A percentile compares a stretch with the other conserved stretches of the same genome.
phyloP scores from a whole-genome alignment of 768 basidiomycete genomes.

The Tricholoma matsutake region DNA sequence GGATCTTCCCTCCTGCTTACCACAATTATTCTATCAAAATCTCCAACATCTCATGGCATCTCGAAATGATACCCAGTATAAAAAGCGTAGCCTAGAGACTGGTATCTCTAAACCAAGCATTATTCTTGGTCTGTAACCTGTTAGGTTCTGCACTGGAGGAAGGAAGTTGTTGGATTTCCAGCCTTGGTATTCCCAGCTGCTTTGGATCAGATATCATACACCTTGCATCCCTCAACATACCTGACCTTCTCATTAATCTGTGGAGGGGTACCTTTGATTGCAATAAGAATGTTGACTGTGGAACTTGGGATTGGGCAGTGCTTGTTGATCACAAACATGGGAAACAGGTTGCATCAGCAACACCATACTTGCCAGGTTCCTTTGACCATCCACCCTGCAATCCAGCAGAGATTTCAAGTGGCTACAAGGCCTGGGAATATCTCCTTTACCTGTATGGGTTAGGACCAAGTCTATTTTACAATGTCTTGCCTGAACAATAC shows the following conservation, averaged over 20 bases:
- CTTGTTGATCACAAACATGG: conserved; percentile 3
- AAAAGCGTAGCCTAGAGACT: conserved; percentile 2
- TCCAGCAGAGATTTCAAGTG: too few species aligned
- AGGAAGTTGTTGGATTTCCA: too few species aligned
- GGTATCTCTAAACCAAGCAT: conserved; percentile 24
- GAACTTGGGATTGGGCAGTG: conserved; percentile 4
- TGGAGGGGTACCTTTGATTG: conserved; percentile 28
- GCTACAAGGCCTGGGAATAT: too few species aligned
- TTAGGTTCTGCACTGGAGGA: too few species aligned
- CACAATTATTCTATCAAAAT: neutral
- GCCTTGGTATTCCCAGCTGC: conserved; percentile 25
- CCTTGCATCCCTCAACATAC: conserved; percentile 30
- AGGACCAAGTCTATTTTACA: too few species aligned
- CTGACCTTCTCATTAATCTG: conserved; percentile 32
- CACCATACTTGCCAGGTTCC: conserved; percentile 11
- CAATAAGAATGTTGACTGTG: neutral
- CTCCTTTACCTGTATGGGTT: too few species aligned
- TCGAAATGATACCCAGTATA: conserved; percentile 13
- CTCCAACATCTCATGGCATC: conserved; percentile 3
- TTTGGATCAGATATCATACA: conserved; percentile 41
- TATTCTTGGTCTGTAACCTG: conserved; percentile 26
- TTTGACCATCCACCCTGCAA: conserved; percentile 13
- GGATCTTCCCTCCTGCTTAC: neutral
- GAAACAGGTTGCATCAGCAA: conserved; percentile 6
- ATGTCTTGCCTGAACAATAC: too few species aligned